Percentiles rank a stretch among this genome's conserved stretches.
These are phyloP conservation scores for Penicillium coffeae DNA, from an alignment of 495 filamentous ascomycete species.

Conservation along the genomic window DNA sequence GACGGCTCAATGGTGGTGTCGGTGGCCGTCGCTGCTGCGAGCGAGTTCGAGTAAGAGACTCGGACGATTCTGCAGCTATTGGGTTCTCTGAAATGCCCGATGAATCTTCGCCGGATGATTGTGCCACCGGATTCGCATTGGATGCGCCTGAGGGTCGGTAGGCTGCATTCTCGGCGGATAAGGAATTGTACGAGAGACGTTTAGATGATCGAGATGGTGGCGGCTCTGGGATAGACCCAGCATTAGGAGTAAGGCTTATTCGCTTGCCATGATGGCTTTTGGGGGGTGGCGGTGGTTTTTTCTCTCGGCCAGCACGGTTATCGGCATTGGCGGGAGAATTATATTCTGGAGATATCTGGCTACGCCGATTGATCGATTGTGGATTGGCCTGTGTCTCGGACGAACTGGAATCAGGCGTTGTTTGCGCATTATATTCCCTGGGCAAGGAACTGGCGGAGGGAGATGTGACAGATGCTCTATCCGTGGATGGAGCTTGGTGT, in stretches of 20 bases:
- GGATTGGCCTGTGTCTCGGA: conserved; percentile 3
- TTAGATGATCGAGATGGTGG: conserved; percentile 24
- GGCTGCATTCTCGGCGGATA: conserved; percentile 18
- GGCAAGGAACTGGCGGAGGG: conserved; percentile 4
- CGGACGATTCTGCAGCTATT: conserved; percentile 12
- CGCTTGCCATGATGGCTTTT: conserved; percentile 65
- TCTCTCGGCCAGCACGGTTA: conserved; percentile 26
- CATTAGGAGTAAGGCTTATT: conserved; percentile 41
- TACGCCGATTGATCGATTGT: conserved; percentile 7
- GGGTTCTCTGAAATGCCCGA: conserved; percentile 10
- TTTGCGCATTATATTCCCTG: conserved; percentile 3
- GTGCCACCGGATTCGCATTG: conserved; percentile 49
- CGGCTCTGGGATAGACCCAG: conserved; percentile 23
- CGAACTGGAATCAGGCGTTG: conserved; percentile 9
- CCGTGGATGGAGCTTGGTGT: conserved; percentile 27
- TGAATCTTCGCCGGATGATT: conserved; percentile 39
- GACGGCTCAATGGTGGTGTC: conserved; percentile 46
- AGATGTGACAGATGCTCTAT: conserved; percentile 15
- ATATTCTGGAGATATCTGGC: conserved; percentile 28
- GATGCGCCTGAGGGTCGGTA: conserved; percentile 23
- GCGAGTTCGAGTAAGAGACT: conserved; percentile 32
- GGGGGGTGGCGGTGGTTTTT: conserved; percentile 55
- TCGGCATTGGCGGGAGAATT: conserved; percentile 35
- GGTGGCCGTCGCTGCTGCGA: conserved; percentile 46
- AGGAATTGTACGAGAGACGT: conserved; percentile 28